A percentile compares a stretch with the other conserved stretches of the same genome.
These are phyloP conservation scores for Triadica sebifera DNA, from an alignment of 345 rosid species.

Conservation along the genomic window DNA sequence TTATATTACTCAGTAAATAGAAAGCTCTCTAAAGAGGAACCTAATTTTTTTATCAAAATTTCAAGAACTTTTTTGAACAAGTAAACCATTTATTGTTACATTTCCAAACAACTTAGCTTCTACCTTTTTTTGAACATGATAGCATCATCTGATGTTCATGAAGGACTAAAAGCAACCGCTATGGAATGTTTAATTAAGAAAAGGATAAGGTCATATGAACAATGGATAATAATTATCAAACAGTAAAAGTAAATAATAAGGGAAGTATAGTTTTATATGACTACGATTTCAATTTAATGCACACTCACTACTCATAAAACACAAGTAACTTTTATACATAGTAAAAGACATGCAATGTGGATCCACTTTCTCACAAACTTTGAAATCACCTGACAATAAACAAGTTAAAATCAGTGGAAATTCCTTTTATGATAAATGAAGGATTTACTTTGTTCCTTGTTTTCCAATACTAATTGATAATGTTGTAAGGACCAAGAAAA, in stretches of 20 bases:
- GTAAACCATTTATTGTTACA: not conserved
- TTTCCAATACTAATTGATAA: not conserved
- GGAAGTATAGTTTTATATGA: not conserved
- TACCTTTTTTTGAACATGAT: not conserved
- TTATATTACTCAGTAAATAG: too few species aligned
- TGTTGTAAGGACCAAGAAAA: conserved; percentile 19
- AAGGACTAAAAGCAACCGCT: too few species aligned
- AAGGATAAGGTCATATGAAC: not conserved
- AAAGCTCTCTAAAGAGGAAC: not conserved
- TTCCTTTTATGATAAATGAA: conserved; percentile 11
- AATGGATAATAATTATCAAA: not conserved
- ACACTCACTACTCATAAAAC: not conserved
- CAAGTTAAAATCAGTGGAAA: conserved; percentile 9
- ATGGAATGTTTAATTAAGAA: too few species aligned
- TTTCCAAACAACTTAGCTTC: not conserved
- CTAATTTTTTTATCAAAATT: not conserved
- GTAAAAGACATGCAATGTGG: conserved; percentile 82
- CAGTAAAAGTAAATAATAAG: not conserved
- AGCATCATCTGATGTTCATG: too few species aligned
- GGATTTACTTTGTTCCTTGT: conserved; percentile 2
- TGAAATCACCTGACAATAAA: conserved; percentile 57
- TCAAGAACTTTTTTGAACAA: not conserved
- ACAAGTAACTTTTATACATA: conserved; percentile 46
- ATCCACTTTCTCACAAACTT: conserved; percentile 83
- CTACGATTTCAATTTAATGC: not conserved